These are phyloP conservation scores for Lactarius sp. DNA, from an alignment of 768 basidiomycete species.

Conservation along the genomic window DNA sequence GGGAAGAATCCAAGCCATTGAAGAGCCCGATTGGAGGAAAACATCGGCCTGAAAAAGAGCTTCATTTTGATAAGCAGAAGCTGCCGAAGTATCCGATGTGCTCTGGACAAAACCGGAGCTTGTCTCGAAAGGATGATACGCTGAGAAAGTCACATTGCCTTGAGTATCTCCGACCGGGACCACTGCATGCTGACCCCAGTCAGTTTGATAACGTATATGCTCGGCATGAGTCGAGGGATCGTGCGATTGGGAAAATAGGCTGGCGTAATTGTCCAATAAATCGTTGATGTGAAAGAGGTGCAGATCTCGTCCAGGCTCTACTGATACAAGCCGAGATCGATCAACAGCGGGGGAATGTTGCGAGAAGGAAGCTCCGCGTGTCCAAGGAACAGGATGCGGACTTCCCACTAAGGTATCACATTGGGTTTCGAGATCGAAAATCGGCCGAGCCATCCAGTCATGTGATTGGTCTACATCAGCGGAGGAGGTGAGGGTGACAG, in stretches of 20 bases:
- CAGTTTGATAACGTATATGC: neutral
- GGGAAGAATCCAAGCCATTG: neutral
- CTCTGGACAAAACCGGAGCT: neutral
- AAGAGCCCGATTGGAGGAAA: neutral
- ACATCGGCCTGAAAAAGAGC: neutral
- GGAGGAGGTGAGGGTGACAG: neutral
- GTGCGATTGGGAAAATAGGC: neutral
- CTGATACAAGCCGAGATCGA: neutral
- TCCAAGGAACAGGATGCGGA: neutral
- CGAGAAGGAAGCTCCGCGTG: neutral
- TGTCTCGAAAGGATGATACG: neutral
- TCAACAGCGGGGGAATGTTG: neutral
- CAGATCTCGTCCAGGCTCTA: neutral
- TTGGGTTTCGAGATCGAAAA: neutral
- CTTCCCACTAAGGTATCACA: neutral
- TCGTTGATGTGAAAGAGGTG: neutral
- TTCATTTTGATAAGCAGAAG: neutral
- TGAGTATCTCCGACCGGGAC: neutral
- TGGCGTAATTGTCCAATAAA: neutral
- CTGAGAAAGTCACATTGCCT: neutral
- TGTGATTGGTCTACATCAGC: conserved; percentile 1
- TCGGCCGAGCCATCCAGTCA: neutral
- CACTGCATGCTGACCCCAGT: neutral
- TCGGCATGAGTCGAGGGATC: neutral
- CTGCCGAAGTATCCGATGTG: neutral